A percentile compares a stretch with the other conserved stretches of the same genome.
phyloP scores from a whole-genome alignment of 1,284 basidiomycete genomes.

The Chalciporus sp. region DNA sequence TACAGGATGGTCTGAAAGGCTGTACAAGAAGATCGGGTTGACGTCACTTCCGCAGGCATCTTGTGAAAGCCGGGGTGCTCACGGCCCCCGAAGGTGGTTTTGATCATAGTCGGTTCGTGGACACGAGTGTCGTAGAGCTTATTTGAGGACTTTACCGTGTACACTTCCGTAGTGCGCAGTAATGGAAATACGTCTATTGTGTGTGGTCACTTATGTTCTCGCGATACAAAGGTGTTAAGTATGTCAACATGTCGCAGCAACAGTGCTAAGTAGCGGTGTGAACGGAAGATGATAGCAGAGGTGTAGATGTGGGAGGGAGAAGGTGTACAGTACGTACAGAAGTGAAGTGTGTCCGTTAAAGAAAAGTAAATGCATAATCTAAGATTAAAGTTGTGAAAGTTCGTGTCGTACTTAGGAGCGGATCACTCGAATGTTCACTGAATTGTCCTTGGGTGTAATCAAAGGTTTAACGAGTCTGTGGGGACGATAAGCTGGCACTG shows the following conservation, averaged over 20 bases:
- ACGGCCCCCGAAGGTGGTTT: slow-evolving; percentile 16
- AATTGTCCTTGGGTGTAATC: slow-evolving; percentile 24
- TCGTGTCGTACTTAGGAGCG: slow-evolving; percentile 27
- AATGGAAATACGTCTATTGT: neutral
- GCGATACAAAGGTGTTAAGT: slow-evolving; percentile 2
- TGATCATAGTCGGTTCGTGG: slow-evolving; percentile 21
- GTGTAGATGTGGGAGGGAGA: neutral
- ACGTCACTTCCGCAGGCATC: slow-evolving; percentile 18
- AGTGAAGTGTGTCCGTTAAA: slow-evolving; percentile 17
- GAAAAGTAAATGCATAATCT: slow-evolving; percentile 21
- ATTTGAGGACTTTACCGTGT: slow-evolving; percentile 8
- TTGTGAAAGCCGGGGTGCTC: slow-evolving; percentile 31
- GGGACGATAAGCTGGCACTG: neutral
- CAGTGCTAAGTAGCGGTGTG: slow-evolving; percentile 20
- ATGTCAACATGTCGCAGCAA: slow-evolving; percentile 13
- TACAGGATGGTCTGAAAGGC: neutral
- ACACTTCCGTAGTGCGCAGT: neutral
- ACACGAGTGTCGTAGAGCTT: slow-evolving; percentile 15
- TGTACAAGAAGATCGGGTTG: neutral
- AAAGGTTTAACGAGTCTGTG: slow-evolving; percentile 27
- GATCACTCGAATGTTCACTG: slow-evolving; percentile 21
- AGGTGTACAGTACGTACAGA: slow-evolving; percentile 18
- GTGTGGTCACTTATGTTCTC: neutral
- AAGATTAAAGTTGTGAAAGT: slow-evolving; percentile 14
- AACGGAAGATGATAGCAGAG: neutral